Conservation (phyloP, 2,329 filamentous ascomycete species). For the Kalmusia sp. region DNA sequence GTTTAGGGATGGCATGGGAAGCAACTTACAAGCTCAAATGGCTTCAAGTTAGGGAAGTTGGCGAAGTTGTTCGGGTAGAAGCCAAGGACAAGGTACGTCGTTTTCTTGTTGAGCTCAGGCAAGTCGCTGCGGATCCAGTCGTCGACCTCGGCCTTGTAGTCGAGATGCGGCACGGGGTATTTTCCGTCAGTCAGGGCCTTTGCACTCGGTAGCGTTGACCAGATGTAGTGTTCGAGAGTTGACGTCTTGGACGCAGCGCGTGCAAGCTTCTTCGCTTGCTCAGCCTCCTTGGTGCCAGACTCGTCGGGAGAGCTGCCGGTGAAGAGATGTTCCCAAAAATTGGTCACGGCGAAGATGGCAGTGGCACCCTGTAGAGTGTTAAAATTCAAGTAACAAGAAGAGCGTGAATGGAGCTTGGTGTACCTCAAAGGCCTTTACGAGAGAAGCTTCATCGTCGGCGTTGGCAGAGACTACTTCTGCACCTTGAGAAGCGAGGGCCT, state of each 20-base stretch:
- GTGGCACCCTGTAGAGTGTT: constrained; percentile 12
- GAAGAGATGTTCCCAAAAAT: constrained; percentile 45
- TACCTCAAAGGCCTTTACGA: constrained; percentile 20
- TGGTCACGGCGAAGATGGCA: constrained; percentile 47
- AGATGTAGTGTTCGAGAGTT: constrained; percentile 53
- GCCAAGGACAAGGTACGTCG: constrained; percentile 24
- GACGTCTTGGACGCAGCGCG: constrained; percentile 44
- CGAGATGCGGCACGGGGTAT: constrained; percentile 46
- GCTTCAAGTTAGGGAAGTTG: constrained; percentile 21
- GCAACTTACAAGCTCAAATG: constrained; percentile 14
- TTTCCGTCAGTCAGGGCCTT: constrained; percentile 37
- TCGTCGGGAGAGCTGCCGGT: constrained; percentile 30
- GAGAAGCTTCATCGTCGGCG: constrained; percentile 16
- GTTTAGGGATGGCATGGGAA: not conserved
- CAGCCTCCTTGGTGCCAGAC: constrained; percentile 43
- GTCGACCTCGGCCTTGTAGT: constrained; percentile 49
- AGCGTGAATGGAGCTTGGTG: not conserved
- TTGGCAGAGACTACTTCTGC: constrained; percentile 20
- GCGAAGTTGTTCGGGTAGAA: constrained; percentile 26
- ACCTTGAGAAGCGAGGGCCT: constrained; percentile 20
- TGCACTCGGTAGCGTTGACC: constrained; percentile 52
- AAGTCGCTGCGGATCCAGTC: constrained; percentile 45
- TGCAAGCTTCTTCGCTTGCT: constrained; percentile 50
- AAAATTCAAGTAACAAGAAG: not conserved
- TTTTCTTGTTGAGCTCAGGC: constrained; percentile 22